Base-by-base conservation (phyloP, 2,329 filamentous ascomycete genomes). In the Botrytis aclada region DNA sequence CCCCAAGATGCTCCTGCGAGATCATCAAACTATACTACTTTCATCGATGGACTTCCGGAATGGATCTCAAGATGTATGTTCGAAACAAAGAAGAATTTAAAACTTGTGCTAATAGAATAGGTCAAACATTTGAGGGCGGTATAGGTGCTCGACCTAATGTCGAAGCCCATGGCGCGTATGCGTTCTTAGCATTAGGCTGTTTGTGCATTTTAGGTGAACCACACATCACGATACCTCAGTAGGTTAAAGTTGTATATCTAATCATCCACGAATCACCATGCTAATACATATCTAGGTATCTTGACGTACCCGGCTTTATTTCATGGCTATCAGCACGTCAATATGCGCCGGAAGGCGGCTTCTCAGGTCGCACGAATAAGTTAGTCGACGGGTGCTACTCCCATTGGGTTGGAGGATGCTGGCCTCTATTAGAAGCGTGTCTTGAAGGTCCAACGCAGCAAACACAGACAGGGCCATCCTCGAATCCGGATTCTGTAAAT, bases 381-480 rank as follows among this genome's bases (percentile, higher is more conserved):
- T 87, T 99, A 45, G 96, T 98, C 45, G 96, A 99, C 82, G 96
- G 95, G 63, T 99, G 96, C 84, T 99, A 99, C 84, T 97, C 93
- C 81, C 95, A 98, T 83, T 99, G 96, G 96, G 92, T 97, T 47
- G 96, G 96, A 71, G 93, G 92, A 71, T 98, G 95, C 84, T 99
- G 95, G 93, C 92, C 95, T 63, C 84, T 99, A 76, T 86, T 98
- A 77, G 92, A 98, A 84, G 93, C 93, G 73, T 91, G 91, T 71
- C 83, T 96, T 73, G 87, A 88, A 77, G 88, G 87, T 41, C 65
- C 71, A 20, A 43, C 56, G 43, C 64, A 63, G 39, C 64, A 54
- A 37, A 61, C 25, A 41, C 54, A 54, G 54, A 58, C 20, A 22
- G 65, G 41, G 37, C 25, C 56, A 9, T 74, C 78, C 22, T 74